A percentile compares a stretch with the other conserved stretches of the same genome.
Evolutionary conservation across 108 stramenopile genomes (phyloP).

Genomic region (Craspedostauros australis): DNA sequence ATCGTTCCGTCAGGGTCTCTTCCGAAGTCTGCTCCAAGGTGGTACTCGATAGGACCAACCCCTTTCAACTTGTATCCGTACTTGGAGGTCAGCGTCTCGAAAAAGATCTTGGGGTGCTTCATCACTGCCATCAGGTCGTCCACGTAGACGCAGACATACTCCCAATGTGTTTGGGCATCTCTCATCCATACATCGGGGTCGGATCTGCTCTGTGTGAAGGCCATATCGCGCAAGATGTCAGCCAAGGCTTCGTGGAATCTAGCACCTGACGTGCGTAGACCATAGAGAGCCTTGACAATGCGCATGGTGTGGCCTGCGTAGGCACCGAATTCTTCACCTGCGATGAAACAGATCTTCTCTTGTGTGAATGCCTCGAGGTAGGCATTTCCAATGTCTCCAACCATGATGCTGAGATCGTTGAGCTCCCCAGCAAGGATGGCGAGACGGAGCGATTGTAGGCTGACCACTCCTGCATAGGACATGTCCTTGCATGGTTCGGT

Average conservation of each 20-base stretch:
- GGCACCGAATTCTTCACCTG: constrained; percentile 24
- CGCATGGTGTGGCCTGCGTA: constrained; percentile 14
- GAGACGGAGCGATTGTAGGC: no score
- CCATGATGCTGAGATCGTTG: constrained; percentile 10
- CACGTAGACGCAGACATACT: no score
- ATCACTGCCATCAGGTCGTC: no score
- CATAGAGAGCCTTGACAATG: constrained; percentile 25
- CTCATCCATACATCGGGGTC: no score
- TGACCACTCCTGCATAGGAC: no score
- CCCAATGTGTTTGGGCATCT: no score
- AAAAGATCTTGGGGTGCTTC: constrained; percentile 5
- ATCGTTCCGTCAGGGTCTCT: constrained; percentile 5
- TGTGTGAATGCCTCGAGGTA: constrained; percentile 12
- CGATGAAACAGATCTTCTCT: constrained; percentile 24
- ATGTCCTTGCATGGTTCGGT: no score
- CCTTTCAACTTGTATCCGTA: background rate
- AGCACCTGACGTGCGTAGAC: no score
- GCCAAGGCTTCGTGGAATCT: no score
- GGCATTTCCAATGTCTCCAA: constrained; percentile 12
- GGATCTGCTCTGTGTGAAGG: no score
- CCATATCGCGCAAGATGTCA: constrained; percentile 15
- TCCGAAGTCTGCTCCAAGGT: constrained; percentile 5
- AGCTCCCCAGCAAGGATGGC: constrained; percentile 13
- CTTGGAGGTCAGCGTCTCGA: constrained; percentile 9
- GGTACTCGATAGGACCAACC: constrained; percentile 7